Evolutionary conservation across 129 eudicot genomes (phyloP).

Genomic region (Pseudognaphalium luteoalbum): DNA sequence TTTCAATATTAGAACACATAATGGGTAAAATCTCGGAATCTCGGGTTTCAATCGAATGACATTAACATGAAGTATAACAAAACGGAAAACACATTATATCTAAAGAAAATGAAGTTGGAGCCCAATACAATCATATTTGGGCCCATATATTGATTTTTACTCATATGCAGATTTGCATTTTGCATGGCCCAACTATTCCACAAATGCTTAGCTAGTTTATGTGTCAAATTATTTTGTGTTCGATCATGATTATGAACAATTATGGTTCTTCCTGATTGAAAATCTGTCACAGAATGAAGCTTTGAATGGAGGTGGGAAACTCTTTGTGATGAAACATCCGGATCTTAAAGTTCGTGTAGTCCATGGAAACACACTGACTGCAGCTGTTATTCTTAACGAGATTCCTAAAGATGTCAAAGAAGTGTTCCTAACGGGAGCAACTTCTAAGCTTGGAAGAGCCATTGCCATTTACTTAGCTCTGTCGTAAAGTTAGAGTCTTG

Average conservation of each 20-base stretch:
- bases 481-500: conserved; percentile 64
- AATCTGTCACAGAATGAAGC: conserved; percentile 60
- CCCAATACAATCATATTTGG: background rate
- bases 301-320: conserved; percentile 88
- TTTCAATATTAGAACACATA: no score
- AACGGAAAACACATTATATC: background rate
- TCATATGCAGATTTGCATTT: background rate
- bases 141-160: background rate
- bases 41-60: no score
- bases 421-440: conserved; percentile 82
- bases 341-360: conserved; percentile 81
- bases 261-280: background rate
- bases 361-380: conserved; percentile 86
- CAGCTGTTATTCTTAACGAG: conserved; percentile 74
- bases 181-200: background rate
- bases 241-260: background rate
- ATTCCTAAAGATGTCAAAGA: conserved; percentile 62
- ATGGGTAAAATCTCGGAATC: no score
- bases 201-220: background rate
- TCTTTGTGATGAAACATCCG: conserved; percentile 76
- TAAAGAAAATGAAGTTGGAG: background rate
- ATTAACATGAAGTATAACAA: background rate
- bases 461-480: conserved; percentile 79
- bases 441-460: conserved; percentile 97
- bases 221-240: background rate